Conservation (phyloP, 2,329 filamentous ascomycete species). For the Sporothrix curviconia region DNA sequence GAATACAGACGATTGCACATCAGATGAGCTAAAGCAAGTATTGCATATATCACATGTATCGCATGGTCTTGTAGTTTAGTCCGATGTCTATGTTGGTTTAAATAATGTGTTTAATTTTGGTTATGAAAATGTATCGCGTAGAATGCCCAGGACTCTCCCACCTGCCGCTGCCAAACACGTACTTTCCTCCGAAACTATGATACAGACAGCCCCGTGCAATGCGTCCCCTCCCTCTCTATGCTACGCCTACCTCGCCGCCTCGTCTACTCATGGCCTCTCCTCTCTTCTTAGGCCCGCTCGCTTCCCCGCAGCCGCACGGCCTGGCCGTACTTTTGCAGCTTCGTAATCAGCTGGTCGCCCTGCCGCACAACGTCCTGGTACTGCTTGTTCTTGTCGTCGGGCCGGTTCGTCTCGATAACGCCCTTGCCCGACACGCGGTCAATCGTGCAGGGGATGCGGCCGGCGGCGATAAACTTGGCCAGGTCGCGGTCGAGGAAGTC, state of each 20-base stretch:
- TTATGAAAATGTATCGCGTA: too few relatives aligned
- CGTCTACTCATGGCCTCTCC: too few relatives aligned
- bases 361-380: constrained; percentile 97
- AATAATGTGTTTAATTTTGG: too few relatives aligned
- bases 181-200: not conserved
- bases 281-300: constrained; percentile 71
- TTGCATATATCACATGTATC: too few relatives aligned
- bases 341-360: constrained; percentile 95
- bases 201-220: not conserved
- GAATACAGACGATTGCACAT: not conserved
- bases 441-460: constrained; percentile 92
- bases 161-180: too few relatives aligned
- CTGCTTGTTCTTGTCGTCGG: constrained; percentile 99
- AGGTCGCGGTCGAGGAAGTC: constrained; percentile 95
- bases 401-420: constrained; percentile 95
- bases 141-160: too few relatives aligned
- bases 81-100: too few relatives aligned
- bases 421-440: constrained; percentile 94
- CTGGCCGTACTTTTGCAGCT: constrained; percentile 98
- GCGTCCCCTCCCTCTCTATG: too few relatives aligned
- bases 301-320: constrained; percentile 89
- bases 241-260: too few relatives aligned
- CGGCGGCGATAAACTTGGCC: constrained; percentile 91
- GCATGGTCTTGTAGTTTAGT: too few relatives aligned
- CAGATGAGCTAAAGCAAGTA: too few relatives aligned